Base-by-base conservation (phyloP, 176 grass and related monocot species). In the Musa beccarii region DNA sequence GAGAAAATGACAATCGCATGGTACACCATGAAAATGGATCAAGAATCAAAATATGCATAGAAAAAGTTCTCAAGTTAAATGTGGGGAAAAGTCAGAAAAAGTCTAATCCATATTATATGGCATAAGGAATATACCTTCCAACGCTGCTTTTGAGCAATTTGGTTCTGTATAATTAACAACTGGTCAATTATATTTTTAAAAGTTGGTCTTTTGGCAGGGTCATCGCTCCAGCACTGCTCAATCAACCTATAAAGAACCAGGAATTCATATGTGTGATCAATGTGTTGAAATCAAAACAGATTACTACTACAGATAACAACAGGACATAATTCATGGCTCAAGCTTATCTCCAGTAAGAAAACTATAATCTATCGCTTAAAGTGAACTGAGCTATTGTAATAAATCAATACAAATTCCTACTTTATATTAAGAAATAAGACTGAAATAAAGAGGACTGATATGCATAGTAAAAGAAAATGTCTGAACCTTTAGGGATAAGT, bases 141-240 rank as follows among this genome's bases (percentile, higher is more conserved):
- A 26, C 76, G 88, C 78, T 84, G 86, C 67, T 71, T 94, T n/a
- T 63, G 75, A 75, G 80, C 51, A 74, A 91, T 72, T 84, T 91
- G 80, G 19, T 72, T 89, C 72, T 92, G 86, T 71, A 99, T 99
- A 21, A 53, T 13, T 75, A 85, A 84, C 69, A 99, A 74, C 12
- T 11, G 79, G 25, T 85, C 76, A 80, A 98, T 91, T 64, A 99
- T 82, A 26, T 73, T 79, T 80, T 66, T 94, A 87, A 93, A 99
- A 57, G 81, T 81, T 50, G 95, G 95, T 62, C 95, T 91, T 9
- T 86, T 61, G 68, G 84, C 65, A 82, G 95, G 90, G 80, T 91
- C 87, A 73, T 99, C 84, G 23, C 82, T 99, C 95, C 95, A 99
- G 81, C 86, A 99, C 70, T 91, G 68, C 51, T 91, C 90, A 84